Evolutionary conservation across 495 filamentous ascomycete species (phyloP).

Genomic region (Neurospora sp.): DNA sequence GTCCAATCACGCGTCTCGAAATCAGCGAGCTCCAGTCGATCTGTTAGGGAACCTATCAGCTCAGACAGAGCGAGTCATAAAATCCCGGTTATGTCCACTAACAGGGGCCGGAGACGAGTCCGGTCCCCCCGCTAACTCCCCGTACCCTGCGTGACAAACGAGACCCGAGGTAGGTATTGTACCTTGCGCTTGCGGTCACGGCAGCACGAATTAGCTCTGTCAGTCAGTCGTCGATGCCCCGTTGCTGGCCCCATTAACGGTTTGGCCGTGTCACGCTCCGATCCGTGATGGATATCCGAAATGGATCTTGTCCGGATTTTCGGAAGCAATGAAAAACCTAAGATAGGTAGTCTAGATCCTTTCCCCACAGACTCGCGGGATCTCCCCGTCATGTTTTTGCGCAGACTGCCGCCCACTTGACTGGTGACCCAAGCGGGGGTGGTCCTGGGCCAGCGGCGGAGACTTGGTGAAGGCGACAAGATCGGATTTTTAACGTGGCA

Average conservation of each 20-base stretch:
- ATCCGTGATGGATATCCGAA: not conserved
- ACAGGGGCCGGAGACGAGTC: not conserved
- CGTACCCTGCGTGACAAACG: not conserved
- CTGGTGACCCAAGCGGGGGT: not conserved
- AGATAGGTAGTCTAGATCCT: not conserved
- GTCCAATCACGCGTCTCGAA: not conserved
- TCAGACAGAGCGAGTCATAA: not conserved
- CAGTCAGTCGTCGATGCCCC: not conserved
- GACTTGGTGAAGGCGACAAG: not conserved
- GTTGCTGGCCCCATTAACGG: not conserved
- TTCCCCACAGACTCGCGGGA: not conserved
- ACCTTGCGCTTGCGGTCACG: not conserved
- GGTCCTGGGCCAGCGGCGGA: not conserved
- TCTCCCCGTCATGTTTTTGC: not conserved
- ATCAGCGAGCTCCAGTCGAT: not conserved
- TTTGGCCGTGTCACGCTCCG: not conserved
- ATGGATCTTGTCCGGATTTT: not conserved
- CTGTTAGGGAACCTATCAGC: not conserved
- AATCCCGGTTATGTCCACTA: not conserved
- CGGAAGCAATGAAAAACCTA: not conserved
- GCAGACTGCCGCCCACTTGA: not conserved
- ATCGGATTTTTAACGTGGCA: not conserved
- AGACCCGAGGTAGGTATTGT: not conserved
- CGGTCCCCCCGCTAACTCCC: not conserved
- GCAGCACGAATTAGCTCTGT: not conserved